Evolutionary conservation across 257 asterid genomes (phyloP), one percentile per base, ranked within the genome.

Genomic region (Solanum pinnatisectum): DNA sequence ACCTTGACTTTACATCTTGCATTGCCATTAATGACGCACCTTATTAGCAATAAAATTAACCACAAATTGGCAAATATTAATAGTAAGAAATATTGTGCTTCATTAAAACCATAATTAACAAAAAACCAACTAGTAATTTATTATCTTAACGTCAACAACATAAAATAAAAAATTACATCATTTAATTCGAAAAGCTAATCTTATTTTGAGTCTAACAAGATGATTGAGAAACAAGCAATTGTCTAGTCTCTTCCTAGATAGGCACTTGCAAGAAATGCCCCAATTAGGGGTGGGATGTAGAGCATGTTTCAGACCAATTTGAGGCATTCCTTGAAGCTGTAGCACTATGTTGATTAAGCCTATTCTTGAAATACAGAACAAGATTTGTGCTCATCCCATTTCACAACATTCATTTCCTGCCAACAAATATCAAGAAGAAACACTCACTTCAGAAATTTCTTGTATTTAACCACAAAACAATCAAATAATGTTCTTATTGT

Each of bases 181-280:
- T 60, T 23, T 23, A 5, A 60, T 60, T 60, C 13, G 13, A 60
- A 60, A 60, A 60, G 25, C 27, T 22, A 60, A 60, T 46, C 2
- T 14, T 15, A 46, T 46, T 46, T 46, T 46, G 20, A 46, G 59
- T 46, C 20, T 14, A 46, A 46, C 59, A 46, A 95, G 90, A 95
- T 92, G 89, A 89, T 89, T 3, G 97, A 95, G 70, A 94, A 95
- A 87, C 85, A 71, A 25, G 97, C 98, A 83, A 94, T 93, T 16
- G 96, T 95, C 96, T 96, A 91, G 52, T 91, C 94, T 86, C 98
- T 88, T 5, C 97, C 98, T 0, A 95, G 91, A 86, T 94, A 95
- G 2, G 98, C 94, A 90, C 93, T 96, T n/a, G 96, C 98, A 1
- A 95, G 91, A 88, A 95, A 95, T 3, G 97, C 98, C 15, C 97